Conservation (phyloP, 305 asterid genomes). For the Fraxinus sp. region DNA sequence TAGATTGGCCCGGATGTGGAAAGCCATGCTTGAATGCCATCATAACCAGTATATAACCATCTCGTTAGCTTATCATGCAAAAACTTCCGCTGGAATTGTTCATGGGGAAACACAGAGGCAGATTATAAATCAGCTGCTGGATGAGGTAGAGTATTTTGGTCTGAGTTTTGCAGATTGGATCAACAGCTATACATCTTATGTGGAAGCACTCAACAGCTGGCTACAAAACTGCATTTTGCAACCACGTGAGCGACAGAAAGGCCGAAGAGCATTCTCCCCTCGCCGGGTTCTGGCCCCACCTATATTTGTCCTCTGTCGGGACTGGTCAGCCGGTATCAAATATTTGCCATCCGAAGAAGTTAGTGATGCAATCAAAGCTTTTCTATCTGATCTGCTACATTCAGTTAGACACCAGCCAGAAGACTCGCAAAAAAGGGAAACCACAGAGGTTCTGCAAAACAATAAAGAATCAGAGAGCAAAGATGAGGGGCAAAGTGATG, state of each 20-base stretch:
- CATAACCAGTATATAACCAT: slow-evolving; percentile 89
- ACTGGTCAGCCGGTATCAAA: slow-evolving; percentile 81
- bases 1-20: slow-evolving; percentile 93
- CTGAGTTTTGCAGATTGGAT: slow-evolving; percentile 91
- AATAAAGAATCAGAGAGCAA: slow-evolving; percentile 32
- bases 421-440: slow-evolving; percentile 35
- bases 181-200: slow-evolving; percentile 78
- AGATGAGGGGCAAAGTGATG: slow-evolving; percentile 40
- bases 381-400: slow-evolving; percentile 54
- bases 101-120: slow-evolving; percentile 69
- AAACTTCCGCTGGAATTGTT: slow-evolving; percentile 39
- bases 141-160: slow-evolving; percentile 90
- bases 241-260: slow-evolving; percentile 68
- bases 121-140: slow-evolving; percentile 70
- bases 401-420: slow-evolving; percentile 47
- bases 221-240: slow-evolving; percentile 87
- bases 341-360: slow-evolving; percentile 87
- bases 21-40: slow-evolving; percentile 96
- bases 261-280: slow-evolving; percentile 80
- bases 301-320: slow-evolving; percentile 73
- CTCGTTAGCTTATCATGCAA: slow-evolving; percentile 85
- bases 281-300: slow-evolving; percentile 81
- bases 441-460: slow-evolving; percentile 18
- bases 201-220: slow-evolving; percentile 86
- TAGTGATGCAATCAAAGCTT: slow-evolving; percentile 64